Evolutionary conservation across 495 filamentous ascomycete genomes (phyloP), one percentile per base, ranked within the genome.

Genomic region (Cryomyces antarcticus): DNA sequence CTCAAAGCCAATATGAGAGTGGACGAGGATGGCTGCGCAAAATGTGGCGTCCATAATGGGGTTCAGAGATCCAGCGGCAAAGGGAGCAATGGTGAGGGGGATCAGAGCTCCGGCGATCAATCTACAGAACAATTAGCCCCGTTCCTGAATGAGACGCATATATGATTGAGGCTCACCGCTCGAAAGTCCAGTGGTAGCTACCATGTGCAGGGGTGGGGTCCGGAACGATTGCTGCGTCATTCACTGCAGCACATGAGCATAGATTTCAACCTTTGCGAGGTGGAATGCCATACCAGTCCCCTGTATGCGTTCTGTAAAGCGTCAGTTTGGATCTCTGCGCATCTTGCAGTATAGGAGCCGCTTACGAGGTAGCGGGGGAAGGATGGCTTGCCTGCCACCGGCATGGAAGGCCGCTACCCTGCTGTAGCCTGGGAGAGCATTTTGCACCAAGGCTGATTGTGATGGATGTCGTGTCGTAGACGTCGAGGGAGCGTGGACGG

Each of bases 111-210:
- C 77, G 42, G 78, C 73, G 46, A 95, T 62, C 12, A 88, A 55
- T 59, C 75, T 80, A 40, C 31, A 30, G 6, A 35, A 41, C 10
- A n/a, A 4, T 39, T 17, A 39, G 24, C 27, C 11, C 11, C 3
- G 38, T 10, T 13, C 9, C 24, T 28, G 17, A 1, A 24, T 24
- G 1, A 24, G 17, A 24, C 17, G 17, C 2, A 2, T 24, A 24
- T 24, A 41, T n/a, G 17, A 24, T 28, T 13, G 41, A 35, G 29
- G 53, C 61, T 38, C 58, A 78, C 78, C 89, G 78, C 70, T 97
- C 89, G 57, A 94, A 93, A 48, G 80, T 77, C 89, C 89, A 97
- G 70, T 97, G 89, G 70, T 96, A 96, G 61, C 81, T 88, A 42
- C 89, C 92, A 61, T 96, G 78, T 17, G 71, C 65, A 11, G 86